Base-by-base conservation (phyloP, 2,329 filamentous ascomycete species). In the Aspergillus neotritici region DNA sequence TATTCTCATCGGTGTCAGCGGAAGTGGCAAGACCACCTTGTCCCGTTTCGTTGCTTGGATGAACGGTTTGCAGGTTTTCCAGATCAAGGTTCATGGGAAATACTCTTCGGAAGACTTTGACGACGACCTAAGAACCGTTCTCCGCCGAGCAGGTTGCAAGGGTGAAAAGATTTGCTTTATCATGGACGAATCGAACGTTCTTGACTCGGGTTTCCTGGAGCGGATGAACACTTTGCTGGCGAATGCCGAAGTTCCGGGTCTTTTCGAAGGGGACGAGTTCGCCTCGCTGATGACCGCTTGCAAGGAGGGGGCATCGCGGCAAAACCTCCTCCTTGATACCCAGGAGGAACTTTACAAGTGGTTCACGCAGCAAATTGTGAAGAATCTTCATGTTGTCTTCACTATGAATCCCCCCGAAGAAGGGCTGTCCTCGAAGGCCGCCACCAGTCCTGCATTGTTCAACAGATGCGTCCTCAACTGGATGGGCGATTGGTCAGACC, bases 161-260 rank as follows among this genome's bases (percentile, higher is more conserved):
- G 93, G 93, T 30, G 93, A 99, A 66, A 97, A 97, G 75, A 94
- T 99, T 37, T 98, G 94, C 71, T 99, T 99, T 75, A 96, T 99
- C 73, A 97, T 99, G 90, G 93, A 99, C 64, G 93, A 99, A 71
- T 86, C 91, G 8, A 99, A 99, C 59, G 93, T 99, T 30, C 78
- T 99, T 21, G 93, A 99, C 67, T 98, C 93, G 34, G 93, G 93
- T 41, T 99, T 99, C 82, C 70, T 99, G 43, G 93, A 99, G 68
- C 84, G 94, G 58, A 99, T 98, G 93, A 99, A 99, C 65, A 99
- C 93, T 0, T 72, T 99, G 39, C 82, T 99, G 48, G 94, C 93
- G 58, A 99, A 99, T 64, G 93, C 94, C n/a, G 94, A 99, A 70
- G 93, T 99, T 9, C 93, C 93, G 13, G 93, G 93, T 71, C 80